A percentile compares a stretch with the other conserved stretches of the same genome.
Evolutionary conservation across 345 rosid genomes (phyloP).

Genomic region (Dovyalis caffra): DNA sequence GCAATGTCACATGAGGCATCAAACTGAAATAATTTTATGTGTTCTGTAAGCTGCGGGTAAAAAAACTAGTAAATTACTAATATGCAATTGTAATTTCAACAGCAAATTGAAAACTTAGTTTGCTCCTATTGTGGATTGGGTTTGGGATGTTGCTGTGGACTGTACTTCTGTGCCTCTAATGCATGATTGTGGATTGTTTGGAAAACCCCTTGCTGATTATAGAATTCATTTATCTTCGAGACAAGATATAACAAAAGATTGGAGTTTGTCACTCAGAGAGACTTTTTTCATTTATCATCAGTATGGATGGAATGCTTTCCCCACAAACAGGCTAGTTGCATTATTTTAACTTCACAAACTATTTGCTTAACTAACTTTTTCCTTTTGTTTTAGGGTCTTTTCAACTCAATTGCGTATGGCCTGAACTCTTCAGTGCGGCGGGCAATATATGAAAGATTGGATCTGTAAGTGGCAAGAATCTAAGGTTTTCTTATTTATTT

Average conservation of each 20-base stretch:
- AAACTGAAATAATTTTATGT: too few species aligned
- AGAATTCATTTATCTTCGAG: too few species aligned
- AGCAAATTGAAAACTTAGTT: too few species aligned
- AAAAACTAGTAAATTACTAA: too few species aligned
- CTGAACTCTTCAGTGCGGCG: constrained; percentile 87
- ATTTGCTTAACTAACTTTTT: background rate
- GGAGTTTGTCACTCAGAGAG: background rate
- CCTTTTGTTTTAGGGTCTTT: constrained; percentile 60
- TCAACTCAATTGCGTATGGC: constrained; percentile 96
- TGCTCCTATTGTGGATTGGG: too few species aligned
- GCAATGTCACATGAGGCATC: too few species aligned
- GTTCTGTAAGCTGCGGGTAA: too few species aligned
- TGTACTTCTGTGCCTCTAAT: background rate
- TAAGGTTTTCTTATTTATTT: background rate
- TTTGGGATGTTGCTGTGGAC: too few species aligned
- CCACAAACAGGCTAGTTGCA: background rate
- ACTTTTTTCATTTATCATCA: background rate
- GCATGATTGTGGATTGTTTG: background rate
- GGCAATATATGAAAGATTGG: constrained; percentile 76
- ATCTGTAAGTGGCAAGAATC: constrained; percentile 56
- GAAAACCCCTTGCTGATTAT: background rate
- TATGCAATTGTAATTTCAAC: too few species aligned
- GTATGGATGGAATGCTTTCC: background rate
- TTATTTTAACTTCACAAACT: constrained; percentile 2
- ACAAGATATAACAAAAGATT: background rate